phyloP scores from a whole-genome alignment of 768 basidiomycete species.

The Aureoboletus auriporus region DNA sequence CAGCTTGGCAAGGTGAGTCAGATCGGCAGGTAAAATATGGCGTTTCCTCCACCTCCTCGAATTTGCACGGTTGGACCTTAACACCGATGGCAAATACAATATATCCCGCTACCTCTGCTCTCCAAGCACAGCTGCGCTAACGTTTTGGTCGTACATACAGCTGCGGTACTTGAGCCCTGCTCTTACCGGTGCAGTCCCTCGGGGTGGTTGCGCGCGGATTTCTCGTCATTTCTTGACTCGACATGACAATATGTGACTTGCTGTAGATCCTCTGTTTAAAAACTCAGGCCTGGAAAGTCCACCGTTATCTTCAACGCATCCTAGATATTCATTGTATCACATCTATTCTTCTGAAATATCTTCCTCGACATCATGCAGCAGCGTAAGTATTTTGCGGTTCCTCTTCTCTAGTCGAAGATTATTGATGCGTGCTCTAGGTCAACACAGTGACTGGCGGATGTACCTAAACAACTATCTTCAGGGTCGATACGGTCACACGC shows the following conservation, averaged over 20 bases:
- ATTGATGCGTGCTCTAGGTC: slow-evolving; percentile 12
- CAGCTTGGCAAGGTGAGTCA: slow-evolving; percentile 29
- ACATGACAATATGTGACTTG: slow-evolving; percentile 18
- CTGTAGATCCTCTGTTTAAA: slow-evolving; percentile 26
- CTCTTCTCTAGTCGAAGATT: not conserved
- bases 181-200: slow-evolving; percentile 5
- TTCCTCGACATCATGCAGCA: slow-evolving; percentile 12
- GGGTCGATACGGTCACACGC: slow-evolving; percentile 29
- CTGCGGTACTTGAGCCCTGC: slow-evolving; percentile 14
- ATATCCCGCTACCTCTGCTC: slow-evolving; percentile 9
- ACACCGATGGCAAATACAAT: slow-evolving; percentile 18
- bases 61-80: slow-evolving; percentile 12
- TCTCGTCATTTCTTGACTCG: slow-evolving; percentile 24
- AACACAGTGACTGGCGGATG: slow-evolving; percentile 26
- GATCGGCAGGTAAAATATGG: slow-evolving; percentile 24
- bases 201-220: not conserved
- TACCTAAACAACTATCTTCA: slow-evolving; percentile 30
- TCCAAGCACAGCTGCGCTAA: slow-evolving; percentile 16
- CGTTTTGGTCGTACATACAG: slow-evolving; percentile 10
- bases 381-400: slow-evolving; percentile 4
- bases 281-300: not conserved
- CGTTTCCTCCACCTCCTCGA: slow-evolving; percentile 18
- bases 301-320: slow-evolving; percentile 4
- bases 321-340: slow-evolving; percentile 3
- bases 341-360: slow-evolving; percentile 1